Conservation (phyloP, 2,329 filamentous ascomycete species). For the Ilyonectria destructans region DNA sequence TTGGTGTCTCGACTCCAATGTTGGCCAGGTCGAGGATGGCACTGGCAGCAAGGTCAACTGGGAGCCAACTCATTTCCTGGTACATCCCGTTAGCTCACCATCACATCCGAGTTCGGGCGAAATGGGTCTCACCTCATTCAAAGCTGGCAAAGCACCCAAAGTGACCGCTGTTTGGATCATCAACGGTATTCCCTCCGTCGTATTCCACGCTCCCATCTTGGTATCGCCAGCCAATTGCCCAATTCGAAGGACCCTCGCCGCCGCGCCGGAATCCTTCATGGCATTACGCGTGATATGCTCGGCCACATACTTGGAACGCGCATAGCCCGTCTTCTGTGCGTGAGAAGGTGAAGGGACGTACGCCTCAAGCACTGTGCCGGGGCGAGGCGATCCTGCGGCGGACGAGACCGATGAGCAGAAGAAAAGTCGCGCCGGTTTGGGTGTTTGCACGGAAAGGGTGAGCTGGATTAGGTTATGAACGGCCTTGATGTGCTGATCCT, state of each 20-base stretch:
- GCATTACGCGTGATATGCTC: slow-evolving; percentile 58
- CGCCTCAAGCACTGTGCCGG: slow-evolving; percentile 55
- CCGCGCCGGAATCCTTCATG: slow-evolving; percentile 42
- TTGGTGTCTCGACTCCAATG: slow-evolving; percentile 2
- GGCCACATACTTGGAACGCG: slow-evolving; percentile 58
- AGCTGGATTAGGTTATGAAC: slow-evolving; percentile 63
- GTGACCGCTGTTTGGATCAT: slow-evolving; percentile 66
- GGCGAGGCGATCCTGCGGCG: slow-evolving; percentile 50
- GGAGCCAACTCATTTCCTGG: slow-evolving; percentile 46
- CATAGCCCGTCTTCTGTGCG: slow-evolving; percentile 63
- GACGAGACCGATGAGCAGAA: slow-evolving; percentile 67
- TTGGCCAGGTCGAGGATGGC: slow-evolving; percentile 38
- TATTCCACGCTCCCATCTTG: slow-evolving; percentile 65
- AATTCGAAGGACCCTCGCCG: slow-evolving; percentile 59
- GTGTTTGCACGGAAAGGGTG: slow-evolving; percentile 43
- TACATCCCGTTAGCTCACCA: not conserved
- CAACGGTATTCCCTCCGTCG: slow-evolving; percentile 67
- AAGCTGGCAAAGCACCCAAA: slow-evolving; percentile 62
- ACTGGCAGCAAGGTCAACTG: slow-evolving; percentile 38
- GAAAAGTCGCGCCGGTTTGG: slow-evolving; percentile 55
- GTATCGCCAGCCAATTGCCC: slow-evolving; percentile 69
- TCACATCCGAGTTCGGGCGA: rapidly evolving
- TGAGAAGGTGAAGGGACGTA: slow-evolving; percentile 52
- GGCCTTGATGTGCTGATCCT: slow-evolving; percentile 63
- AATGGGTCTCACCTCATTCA: slow-evolving; percentile 57